Base-by-base conservation (phyloP, 805 yeast genomes). In the Metschnikowia borealis region DNA sequence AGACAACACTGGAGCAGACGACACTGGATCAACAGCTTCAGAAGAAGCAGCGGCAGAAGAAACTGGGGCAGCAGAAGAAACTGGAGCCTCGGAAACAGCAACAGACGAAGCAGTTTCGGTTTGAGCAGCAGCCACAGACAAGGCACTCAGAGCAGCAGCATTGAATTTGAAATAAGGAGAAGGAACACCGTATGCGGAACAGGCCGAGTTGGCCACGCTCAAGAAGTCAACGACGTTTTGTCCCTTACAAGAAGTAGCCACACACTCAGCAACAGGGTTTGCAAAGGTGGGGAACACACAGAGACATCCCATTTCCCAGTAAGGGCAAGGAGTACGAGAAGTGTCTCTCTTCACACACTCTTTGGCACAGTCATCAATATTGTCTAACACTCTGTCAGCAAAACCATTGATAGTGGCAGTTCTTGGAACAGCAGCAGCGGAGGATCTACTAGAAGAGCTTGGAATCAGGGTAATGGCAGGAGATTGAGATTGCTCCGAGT, bases 161-260 rank as follows among this genome's bases (percentile, higher is more conserved):
- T 48, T 38, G 36, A 21, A 31, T 18, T 68, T 15, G 62, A 59
- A 50, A 63, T 59, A 34, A 70, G 55, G 54, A 15, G 54, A 35
- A 6, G 52, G 44, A 7, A 46, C 56, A 18, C 53, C 50, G 23
- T 48, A 48, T 6, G 53, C 47, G 11, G 51, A 39, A 40, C 57
- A 54, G 8, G 49, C 53, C 6, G 57, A 49, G 21, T 38, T 51
- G 5, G 54, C 56, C 11, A 50, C 49, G 15, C 44, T 40, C 21
- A 50, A 38, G 15, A 54, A 54, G 17, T 17, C n/a, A 3, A 21
- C 52, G 5, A 53, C 52, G 1, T 48, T 51, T 8, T 46, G 7
- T 6, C 57, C 57, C 23, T 33, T 36, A 38, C 58, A 53, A 14
- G 44, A 34, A 20, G 48, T 36, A 23, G 55, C 56, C 23, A 51